phyloP scores from a whole-genome alignment of 2,329 filamentous ascomycete species.

The Neocatenulostroma microsporum region DNA sequence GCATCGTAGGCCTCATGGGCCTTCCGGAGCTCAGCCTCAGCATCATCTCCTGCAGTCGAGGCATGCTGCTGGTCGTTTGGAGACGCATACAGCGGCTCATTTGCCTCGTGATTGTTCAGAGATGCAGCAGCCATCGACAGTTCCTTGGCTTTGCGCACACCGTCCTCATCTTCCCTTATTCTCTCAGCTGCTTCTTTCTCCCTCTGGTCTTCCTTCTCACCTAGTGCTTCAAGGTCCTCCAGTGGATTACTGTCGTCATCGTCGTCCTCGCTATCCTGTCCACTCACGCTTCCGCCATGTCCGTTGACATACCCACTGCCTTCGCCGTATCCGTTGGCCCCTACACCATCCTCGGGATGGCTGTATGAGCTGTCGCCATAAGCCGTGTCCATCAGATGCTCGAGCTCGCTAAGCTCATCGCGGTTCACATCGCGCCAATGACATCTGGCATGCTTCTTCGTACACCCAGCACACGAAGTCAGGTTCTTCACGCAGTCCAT shows the following conservation, averaged over 20 bases:
- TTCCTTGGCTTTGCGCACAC: conserved; percentile 24
- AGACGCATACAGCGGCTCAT: too few species aligned
- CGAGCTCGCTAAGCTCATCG: conserved; percentile 48
- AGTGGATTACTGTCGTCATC: conserved; percentile 30
- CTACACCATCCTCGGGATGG: too few species aligned
- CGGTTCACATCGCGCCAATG: conserved; percentile 75
- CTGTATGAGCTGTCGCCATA: conserved; percentile 9
- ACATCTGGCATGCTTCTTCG: conserved; percentile 83
- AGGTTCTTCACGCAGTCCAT: conserved; percentile 80
- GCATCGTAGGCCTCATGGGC: too few species aligned
- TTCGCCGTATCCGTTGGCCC: conserved; percentile 5
- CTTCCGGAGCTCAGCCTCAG: too few species aligned
- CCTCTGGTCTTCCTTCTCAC: conserved; percentile 26
- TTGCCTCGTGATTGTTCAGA: not conserved
- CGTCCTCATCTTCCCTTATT: conserved; percentile 24
- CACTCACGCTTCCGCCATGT: conserved; percentile 14
- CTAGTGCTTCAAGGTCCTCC: conserved; percentile 28
- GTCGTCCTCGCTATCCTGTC: conserved; percentile 22
- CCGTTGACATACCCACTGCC: conserved; percentile 15
- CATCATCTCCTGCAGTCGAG: too few species aligned
- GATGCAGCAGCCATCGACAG: conserved; percentile 11
- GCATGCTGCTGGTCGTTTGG: not conserved
- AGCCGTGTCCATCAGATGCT: conserved; percentile 22
- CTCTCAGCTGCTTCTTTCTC: conserved; percentile 23
- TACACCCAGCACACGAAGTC: conserved; percentile 79